phyloP scores from a whole-genome alignment of 306 rosid species.

The Fragaria vesca region DNA sequence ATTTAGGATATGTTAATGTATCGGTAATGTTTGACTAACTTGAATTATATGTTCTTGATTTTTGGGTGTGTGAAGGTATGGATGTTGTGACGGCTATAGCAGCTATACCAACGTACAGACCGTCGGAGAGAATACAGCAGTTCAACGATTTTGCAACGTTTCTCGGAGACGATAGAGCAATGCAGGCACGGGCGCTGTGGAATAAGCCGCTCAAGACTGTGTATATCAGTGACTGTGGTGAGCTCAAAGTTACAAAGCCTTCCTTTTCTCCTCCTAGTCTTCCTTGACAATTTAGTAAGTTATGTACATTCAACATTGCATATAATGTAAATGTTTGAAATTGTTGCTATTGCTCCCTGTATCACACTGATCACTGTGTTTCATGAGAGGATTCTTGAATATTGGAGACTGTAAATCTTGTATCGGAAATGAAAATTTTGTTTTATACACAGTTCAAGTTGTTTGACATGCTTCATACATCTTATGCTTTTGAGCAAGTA shows the following conservation, averaged over 20 bases:
- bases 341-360: background rate
- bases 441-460: background rate
- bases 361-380: background rate
- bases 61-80: slow-evolving; percentile 48
- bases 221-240: slow-evolving; percentile 87
- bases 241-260: slow-evolving; percentile 82
- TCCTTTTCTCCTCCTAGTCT: slow-evolving; percentile 78
- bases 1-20: background rate
- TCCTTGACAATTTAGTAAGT: slow-evolving; percentile 34
- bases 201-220: slow-evolving; percentile 75
- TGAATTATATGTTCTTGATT: background rate
- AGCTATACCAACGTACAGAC: slow-evolving; percentile 75
- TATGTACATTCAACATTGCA: background rate
- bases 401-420: background rate
- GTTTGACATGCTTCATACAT: slow-evolving; percentile 7
- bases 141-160: slow-evolving; percentile 82
- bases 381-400: slow-evolving; percentile 1
- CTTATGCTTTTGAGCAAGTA: background rate
- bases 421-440: slow-evolving; percentile 3
- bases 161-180: slow-evolving; percentile 85
- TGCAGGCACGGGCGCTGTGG: slow-evolving; percentile 82
- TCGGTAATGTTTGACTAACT: background rate
- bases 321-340: background rate
- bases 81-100: slow-evolving; percentile 84
- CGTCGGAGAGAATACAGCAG: slow-evolving; percentile 75